These are phyloP conservation scores for Malus sylvestris DNA, from an alignment of 306 rosid genomes.

Conservation along the genomic window DNA sequence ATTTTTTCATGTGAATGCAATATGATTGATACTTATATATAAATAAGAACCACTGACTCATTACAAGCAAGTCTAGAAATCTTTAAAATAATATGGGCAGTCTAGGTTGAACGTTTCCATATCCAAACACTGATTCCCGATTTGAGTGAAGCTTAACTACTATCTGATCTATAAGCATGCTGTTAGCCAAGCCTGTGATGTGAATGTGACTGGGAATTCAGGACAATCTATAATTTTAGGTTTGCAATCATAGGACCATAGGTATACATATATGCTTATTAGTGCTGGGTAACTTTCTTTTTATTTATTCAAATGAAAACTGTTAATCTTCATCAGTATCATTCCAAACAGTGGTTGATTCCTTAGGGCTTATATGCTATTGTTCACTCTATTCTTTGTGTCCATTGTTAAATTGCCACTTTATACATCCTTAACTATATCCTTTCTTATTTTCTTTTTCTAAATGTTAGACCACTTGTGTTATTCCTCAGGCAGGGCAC, in stretches of 20 bases:
- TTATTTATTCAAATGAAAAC: neutral
- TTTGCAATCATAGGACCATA: neutral
- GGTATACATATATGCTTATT: neutral
- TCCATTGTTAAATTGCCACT: neutral
- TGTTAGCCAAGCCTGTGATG: neutral
- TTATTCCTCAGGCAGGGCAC: conserved; percentile 50
- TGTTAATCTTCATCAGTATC: neutral
- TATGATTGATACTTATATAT: neutral
- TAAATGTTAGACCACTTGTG: conserved; percentile 18
- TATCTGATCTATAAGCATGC: neutral
- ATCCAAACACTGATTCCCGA: neutral
- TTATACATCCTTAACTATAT: neutral
- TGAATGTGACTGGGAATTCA: neutral
- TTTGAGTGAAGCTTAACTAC: neutral
- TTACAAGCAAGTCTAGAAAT: neutral
- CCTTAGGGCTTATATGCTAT: conserved; percentile 4
- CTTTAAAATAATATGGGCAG: neutral
- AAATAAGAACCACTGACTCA: neutral
- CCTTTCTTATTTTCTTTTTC: conserved; percentile 1
- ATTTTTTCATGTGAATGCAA: neutral
- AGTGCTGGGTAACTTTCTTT: neutral
- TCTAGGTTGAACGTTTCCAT: neutral
- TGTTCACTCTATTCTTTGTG: neutral
- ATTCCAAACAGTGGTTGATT: neutral
- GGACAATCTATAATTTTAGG: neutral